Base-by-base conservation (phyloP, 2,329 filamentous ascomycete species). In the Hymenoscyphus repandus region DNA sequence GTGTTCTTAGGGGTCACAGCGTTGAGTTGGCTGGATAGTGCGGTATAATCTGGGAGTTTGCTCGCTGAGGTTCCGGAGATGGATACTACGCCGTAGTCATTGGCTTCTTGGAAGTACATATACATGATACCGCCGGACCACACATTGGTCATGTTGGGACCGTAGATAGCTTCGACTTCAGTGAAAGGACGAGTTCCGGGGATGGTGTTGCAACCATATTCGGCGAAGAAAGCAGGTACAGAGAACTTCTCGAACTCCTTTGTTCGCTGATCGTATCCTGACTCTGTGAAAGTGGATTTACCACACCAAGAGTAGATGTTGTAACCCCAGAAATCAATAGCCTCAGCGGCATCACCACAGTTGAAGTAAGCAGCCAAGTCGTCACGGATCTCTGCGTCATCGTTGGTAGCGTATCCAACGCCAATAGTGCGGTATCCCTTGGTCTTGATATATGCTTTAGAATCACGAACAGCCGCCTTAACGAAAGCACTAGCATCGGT, bases 301-400 rank as follows among this genome's bases (percentile, higher is more conserved):
- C 92, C 93, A 69, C 93, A 99, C 93, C 93, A 99, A 47, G 91
- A 95, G 80, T 99, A 99, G 74, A 97, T 96, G 79, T 99, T 99
- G 85, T 97, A 97, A 53, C 93, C 93, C 88, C 91, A 99, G 78
- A 95, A 97, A 72, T 99, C 93, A 59, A 97, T 96, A 54, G 86
- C 70, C 65, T 72, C 71, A 7, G 75, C 73, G 32, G 75, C 67
- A 54, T 81, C 70, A 54, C 91, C 88, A 68, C 93, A 99, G 78
- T 96, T 91, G 75, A 99, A 96, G 80, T 95, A 99, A 68, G 90
- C 75, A 61, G 90, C 88, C 66, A 97, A 82, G 64, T 90, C 76
- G 58, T 77, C 77, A 69, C 93, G 88, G 62, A 96, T 95, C 18
- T 82, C 78, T 37, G 83, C 79, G 70, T 96, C 91, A 62, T 97